Base-by-base conservation (phyloP, 257 asterid genomes). In the Petunia axillaris region DNA sequence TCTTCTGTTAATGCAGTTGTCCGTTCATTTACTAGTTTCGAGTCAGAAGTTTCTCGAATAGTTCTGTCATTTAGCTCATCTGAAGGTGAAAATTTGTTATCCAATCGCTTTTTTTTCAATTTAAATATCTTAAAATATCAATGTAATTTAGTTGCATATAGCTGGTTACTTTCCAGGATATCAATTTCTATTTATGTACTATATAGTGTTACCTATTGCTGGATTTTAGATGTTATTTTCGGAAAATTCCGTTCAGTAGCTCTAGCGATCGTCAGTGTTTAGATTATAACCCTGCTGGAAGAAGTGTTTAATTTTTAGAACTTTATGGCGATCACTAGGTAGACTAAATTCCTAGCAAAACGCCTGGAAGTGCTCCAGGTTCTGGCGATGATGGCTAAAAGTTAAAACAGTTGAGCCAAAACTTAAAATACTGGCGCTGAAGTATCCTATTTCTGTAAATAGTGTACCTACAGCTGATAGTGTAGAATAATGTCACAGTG, bases 71-170 rank as follows among this genome's bases (percentile, higher is more conserved):
- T 71, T 9, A 35, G 35, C 60, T 48, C 77, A 3, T 48, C 41
- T 48, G 77, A 35, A 71, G 77, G 77, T 71, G 60, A 71, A 71
- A 53, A 35, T 71, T 48, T 48, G 3, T 71, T 71, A 16, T 25
- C 8, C 3, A 71, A 48, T 7, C 25, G 25, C 58, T 46, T 70
- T 25, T 25, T 25, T 25, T 25, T 25, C 25, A 25, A 25, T 25
- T 25, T 25, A 25, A 25, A 25, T 25, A 25, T 25, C 25, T 25
- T 40, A 46, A 14, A 43, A 54, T 67, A n/a, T 16, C 36, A 16
- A 7, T 67, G 39, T 6, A 1, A 55, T 67, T 9, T 52, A 67
- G 58, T 2, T 67, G 40, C 25, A 25, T 25, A 68, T 5, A 16
- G 40, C n/a, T 68, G 14, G 54, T 70, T 70, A 16, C 11, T 52